phyloP scores from a whole-genome alignment of 495 filamentous ascomycete species.

The Penicillium bovifimosum region DNA sequence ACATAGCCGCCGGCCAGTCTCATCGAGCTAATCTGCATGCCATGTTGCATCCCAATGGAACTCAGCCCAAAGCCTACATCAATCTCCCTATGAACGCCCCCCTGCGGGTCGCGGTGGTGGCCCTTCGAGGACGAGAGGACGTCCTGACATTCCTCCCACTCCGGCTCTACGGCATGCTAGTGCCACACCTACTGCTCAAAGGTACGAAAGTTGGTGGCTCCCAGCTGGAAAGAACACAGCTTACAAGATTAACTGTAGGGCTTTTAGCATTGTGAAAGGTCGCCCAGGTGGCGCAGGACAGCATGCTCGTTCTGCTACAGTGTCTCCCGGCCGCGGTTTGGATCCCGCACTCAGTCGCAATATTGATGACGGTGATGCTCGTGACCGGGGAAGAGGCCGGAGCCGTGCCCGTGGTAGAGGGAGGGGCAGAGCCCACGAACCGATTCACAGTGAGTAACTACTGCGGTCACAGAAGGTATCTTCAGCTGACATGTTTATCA shows the following conservation, averaged over 20 bases:
- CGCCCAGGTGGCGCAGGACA: neutral
- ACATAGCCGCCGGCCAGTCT: constrained; percentile 31
- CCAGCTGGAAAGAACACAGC: neutral
- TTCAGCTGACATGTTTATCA: neutral
- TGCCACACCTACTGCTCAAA: neutral
- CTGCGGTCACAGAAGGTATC: neutral
- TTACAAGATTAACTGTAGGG: neutral
- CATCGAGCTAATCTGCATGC: constrained; percentile 27
- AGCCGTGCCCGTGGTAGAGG: neutral
- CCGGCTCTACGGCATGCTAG: neutral
- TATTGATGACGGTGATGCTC: constrained; percentile 3
- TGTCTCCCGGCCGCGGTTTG: neutral
- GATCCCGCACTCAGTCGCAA: constrained; percentile 25
- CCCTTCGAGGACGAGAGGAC: constrained; percentile 14
- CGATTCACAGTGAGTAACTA: neutral
- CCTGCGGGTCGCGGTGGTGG: constrained; percentile 20
- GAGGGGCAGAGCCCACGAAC: neutral
- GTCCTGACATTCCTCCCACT: neutral
- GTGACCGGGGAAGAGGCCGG: neutral
- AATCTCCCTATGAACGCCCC: neutral
- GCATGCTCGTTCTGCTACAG: neutral
- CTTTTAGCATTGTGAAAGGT: neutral
- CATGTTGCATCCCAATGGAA: constrained; percentile 7
- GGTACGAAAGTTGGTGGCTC: neutral
- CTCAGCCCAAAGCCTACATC: neutral